Evolutionary conservation across 345 rosid genomes (phyloP).

Genomic region (Euphorbia lathyris): DNA sequence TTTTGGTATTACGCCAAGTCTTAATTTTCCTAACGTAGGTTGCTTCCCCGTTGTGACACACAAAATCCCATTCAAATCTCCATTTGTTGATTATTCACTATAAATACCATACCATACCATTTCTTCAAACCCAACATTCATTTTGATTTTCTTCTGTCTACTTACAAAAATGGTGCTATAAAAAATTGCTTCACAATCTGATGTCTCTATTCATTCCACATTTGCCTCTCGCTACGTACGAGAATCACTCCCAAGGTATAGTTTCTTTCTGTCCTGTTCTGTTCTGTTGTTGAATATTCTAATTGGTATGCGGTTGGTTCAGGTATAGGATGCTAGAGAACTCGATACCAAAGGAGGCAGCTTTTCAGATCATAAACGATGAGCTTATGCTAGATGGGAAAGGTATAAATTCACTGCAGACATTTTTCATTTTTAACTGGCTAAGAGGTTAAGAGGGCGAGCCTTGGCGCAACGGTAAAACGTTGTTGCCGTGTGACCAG

Average conservation of each 20-base stretch:
- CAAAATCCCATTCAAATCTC: background rate
- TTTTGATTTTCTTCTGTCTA: background rate
- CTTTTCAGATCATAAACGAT: constrained; percentile 83
- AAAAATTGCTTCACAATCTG: constrained; percentile 56
- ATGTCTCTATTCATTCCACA: constrained; percentile 75
- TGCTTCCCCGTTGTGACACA: background rate
- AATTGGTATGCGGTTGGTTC: background rate
- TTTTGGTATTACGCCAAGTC: too few species aligned
- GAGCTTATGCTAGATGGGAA: constrained; percentile 88
- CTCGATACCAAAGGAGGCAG: constrained; percentile 94
- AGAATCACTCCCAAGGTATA: constrained; percentile 62
- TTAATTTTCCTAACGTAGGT: too few species aligned
- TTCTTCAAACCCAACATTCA: background rate
- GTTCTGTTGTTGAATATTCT: too few species aligned
- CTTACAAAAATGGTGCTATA: constrained; percentile 55
- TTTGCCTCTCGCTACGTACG: constrained; percentile 89
- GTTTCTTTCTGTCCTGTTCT: too few species aligned
- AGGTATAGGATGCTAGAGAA: constrained; percentile 78
- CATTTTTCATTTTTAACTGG: too few species aligned
- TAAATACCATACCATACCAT: constrained; percentile 11
- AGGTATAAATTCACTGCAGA: too few species aligned
- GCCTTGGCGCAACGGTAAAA: too few species aligned
- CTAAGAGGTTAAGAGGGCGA: too few species aligned
- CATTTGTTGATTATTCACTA: background rate
- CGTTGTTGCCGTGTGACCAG: too few species aligned